A percentile compares a stretch with the other conserved stretches of the same genome.
Evolutionary conservation across 495 filamentous ascomycete genomes (phyloP).

Genomic region (Xylaria nigripes): DNA sequence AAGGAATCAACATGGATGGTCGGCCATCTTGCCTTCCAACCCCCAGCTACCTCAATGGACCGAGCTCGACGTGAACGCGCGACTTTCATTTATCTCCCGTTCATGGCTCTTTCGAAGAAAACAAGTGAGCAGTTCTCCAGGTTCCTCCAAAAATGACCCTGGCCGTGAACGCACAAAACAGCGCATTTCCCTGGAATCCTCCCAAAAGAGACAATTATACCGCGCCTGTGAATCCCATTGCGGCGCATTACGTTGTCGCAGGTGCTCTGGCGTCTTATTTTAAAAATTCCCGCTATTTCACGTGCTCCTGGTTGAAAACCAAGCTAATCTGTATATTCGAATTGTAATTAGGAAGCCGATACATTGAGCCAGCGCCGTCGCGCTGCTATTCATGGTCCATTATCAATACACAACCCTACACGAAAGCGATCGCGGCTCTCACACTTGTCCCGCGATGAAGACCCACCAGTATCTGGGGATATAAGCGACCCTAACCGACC

Average conservation of each 20-base stretch:
- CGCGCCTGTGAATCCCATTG: background rate
- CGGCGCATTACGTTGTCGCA: background rate
- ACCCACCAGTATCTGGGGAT: background rate
- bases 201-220: background rate
- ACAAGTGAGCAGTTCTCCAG: conserved; percentile 15
- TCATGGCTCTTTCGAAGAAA: conserved; percentile 26
- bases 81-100: conserved; percentile 28
- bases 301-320: background rate
- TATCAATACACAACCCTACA: conserved; percentile 18
- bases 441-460: conserved; percentile 7
- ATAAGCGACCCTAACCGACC: conserved; percentile 10
- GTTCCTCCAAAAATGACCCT: background rate
- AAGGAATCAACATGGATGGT: conserved; percentile 20
- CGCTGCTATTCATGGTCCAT: conserved; percentile 5
- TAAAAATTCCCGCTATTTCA: background rate
- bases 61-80: conserved; percentile 32
- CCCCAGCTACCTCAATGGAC: conserved; percentile 26
- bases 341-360: conserved; percentile 16
- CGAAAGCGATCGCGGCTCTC: conserved; percentile 24
- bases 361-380: background rate
- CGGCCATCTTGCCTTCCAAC: conserved; percentile 20
- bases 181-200: background rate
- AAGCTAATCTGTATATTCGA: conserved; percentile 22
- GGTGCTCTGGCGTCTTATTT: background rate
- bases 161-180: background rate